A percentile compares a stretch with the other conserved stretches of the same genome.
phyloP scores from a whole-genome alignment of 805 yeast genomes.

The Pichia nakasei region DNA sequence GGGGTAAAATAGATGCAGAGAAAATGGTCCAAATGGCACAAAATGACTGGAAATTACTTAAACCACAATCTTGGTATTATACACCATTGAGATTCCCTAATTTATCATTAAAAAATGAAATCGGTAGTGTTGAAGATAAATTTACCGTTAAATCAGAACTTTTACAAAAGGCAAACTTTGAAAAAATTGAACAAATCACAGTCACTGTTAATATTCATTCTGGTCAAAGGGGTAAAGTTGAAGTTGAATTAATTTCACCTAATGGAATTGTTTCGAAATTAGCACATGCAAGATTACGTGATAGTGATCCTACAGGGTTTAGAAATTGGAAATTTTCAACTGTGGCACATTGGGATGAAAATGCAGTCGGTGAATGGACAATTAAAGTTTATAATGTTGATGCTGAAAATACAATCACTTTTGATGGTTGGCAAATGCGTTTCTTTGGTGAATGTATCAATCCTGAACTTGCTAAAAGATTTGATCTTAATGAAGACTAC shows the following conservation, averaged over 20 bases:
- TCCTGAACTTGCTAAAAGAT: conserved; percentile 49
- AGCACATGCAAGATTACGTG: conserved; percentile 59
- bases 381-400: conserved; percentile 48
- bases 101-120: conserved; percentile 14
- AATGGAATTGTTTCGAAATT: conserved; percentile 62
- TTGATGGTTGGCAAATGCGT: conserved; percentile 67
- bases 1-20: conserved; percentile 84
- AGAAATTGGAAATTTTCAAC: conserved; percentile 86
- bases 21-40: conserved; percentile 63
- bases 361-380: conserved; percentile 75
- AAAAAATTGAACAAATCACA: conserved; percentile 76
- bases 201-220: conserved; percentile 67
- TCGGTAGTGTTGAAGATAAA: conserved; percentile 25
- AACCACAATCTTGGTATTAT: conserved; percentile 82
- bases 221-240: conserved; percentile 58
- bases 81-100: conserved; percentile 33
- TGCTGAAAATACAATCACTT: conserved; percentile 29
- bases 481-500: conserved; percentile 42
- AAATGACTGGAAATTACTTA: conserved; percentile 65
- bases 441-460: conserved; percentile 77
- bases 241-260: conserved; percentile 65
- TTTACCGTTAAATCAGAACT: conserved; percentile 40
- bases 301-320: conserved; percentile 51
- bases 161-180: conserved; percentile 49
- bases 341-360: conserved; percentile 97